These are phyloP conservation scores for Fusarium sp. DNA, from an alignment of 2,329 filamentous ascomycete genomes.

Conservation along the genomic window DNA sequence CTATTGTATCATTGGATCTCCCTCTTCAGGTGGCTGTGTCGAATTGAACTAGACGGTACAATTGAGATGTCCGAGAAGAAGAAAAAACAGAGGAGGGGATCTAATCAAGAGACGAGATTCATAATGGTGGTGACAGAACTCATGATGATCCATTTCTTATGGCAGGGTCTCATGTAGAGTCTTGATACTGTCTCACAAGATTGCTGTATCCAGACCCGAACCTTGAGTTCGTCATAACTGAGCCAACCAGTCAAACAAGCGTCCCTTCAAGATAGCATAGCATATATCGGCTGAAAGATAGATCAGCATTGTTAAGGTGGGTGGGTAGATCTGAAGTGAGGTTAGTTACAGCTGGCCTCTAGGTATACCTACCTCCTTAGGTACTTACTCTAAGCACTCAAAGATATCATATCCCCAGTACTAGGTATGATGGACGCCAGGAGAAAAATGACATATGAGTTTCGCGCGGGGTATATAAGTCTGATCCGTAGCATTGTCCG, in stretches of 20 bases:
- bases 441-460: background rate
- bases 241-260: background rate
- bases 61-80: background rate
- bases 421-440: too few species aligned
- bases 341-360: too few species aligned
- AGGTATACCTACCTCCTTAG: too few species aligned
- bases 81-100: background rate
- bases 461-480: background rate
- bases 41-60: too few species aligned
- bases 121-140: conserved; percentile 5
- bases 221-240: background rate
- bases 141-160: conserved; percentile 30
- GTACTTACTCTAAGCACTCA: too few species aligned
- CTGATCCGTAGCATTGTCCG: background rate
- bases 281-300: too few species aligned
- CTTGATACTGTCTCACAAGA: conserved; percentile 9
- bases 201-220: conserved; percentile 10
- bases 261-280: too few species aligned
- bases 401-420: too few species aligned
- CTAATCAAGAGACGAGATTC: background rate
- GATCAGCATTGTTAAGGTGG: too few species aligned
- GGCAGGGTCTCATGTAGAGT: conserved; percentile 18
- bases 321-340: too few species aligned
- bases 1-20: background rate
- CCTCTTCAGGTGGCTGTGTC: background rate